phyloP scores from a whole-genome alignment of 208 protist genomes.

The Herpetomonas samuelpessoai region DNA sequence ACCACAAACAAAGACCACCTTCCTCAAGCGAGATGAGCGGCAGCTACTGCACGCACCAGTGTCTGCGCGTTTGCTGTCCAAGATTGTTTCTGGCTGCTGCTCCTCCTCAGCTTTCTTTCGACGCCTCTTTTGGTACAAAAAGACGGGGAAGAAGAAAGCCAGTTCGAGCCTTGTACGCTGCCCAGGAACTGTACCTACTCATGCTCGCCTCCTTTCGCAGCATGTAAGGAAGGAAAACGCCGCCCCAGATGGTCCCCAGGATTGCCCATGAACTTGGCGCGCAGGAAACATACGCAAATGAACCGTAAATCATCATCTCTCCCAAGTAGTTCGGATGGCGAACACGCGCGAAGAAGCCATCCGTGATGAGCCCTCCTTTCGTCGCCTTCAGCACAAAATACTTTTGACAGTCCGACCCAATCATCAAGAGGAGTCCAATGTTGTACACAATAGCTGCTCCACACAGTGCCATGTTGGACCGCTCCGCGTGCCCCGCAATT shows the following conservation, averaged over 20 bases:
- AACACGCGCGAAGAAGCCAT: slow-evolving; percentile 77
- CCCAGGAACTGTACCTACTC: slow-evolving; percentile 71
- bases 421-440: slow-evolving; percentile 69
- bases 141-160: slow-evolving; percentile 67
- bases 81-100: too few species aligned
- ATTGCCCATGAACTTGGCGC: slow-evolving; percentile 49
- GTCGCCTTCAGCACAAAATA: slow-evolving; percentile 68
- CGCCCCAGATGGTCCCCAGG: slow-evolving; percentile 57
- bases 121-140: too few species aligned
- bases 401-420: slow-evolving; percentile 80
- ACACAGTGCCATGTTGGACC: slow-evolving; percentile 41
- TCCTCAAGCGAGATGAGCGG: too few species aligned
- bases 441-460: slow-evolving; percentile 51
- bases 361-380: slow-evolving; percentile 74
- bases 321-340: slow-evolving; percentile 88
- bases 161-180: slow-evolving; percentile 40
- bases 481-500: slow-evolving; percentile 45
- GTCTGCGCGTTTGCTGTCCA: too few species aligned
- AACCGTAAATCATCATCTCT: slow-evolving; percentile 87
- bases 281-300: slow-evolving; percentile 71
- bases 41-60: too few species aligned
- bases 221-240: slow-evolving; percentile 78
- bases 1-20: too few species aligned
- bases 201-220: slow-evolving; percentile 73
- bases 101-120: too few species aligned